A percentile compares a stretch with the other conserved stretches of the same genome.
phyloP scores from a whole-genome alignment of 257 asterid species.

The Knoxia roxburghii region DNA sequence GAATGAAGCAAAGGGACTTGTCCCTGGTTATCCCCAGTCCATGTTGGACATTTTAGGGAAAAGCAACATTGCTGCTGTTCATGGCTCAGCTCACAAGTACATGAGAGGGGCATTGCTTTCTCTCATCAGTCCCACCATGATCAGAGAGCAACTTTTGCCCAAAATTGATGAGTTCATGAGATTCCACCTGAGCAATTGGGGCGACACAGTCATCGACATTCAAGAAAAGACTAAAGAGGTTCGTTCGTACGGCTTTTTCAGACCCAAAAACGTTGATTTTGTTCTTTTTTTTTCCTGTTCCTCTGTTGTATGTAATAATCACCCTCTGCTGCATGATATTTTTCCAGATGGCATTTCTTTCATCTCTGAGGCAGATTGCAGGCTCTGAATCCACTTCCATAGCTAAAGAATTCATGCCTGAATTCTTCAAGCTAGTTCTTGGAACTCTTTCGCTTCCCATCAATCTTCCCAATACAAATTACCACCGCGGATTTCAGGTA shows the following conservation, averaged over 20 bases:
- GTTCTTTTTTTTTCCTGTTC: conserved; percentile 3
- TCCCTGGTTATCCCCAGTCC: conserved; percentile 90
- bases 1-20: conserved; percentile 68
- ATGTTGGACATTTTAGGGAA: conserved; percentile 75
- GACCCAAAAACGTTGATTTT: neutral
- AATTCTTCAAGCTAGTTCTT: conserved; percentile 78
- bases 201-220: conserved; percentile 40
- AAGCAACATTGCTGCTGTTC: conserved; percentile 64
- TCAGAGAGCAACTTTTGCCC: conserved; percentile 46
- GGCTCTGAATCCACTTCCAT: conserved; percentile 63
- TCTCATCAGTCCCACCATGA: conserved; percentile 47
- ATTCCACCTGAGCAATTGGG: conserved; percentile 53
- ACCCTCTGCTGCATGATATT: neutral
- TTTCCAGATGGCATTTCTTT: conserved; percentile 87
- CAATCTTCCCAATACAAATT: conserved; percentile 82
- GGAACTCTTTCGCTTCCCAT: conserved; percentile 96
- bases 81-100: conserved; percentile 58
- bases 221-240: conserved; percentile 69
- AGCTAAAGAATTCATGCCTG: conserved; percentile 73
- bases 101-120: conserved; percentile 56
- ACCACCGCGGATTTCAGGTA: conserved; percentile 82
- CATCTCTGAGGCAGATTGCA: conserved; percentile 82
- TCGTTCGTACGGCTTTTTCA: conserved; percentile 1
- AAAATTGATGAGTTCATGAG: conserved; percentile 45
- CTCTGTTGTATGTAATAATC: conserved; percentile 20